A percentile compares a stretch with the other conserved stretches of the same genome.
Evolutionary conservation across 108 stramenopile species (phyloP).

Genomic region (Pseudonitzschia multistriata): DNA sequence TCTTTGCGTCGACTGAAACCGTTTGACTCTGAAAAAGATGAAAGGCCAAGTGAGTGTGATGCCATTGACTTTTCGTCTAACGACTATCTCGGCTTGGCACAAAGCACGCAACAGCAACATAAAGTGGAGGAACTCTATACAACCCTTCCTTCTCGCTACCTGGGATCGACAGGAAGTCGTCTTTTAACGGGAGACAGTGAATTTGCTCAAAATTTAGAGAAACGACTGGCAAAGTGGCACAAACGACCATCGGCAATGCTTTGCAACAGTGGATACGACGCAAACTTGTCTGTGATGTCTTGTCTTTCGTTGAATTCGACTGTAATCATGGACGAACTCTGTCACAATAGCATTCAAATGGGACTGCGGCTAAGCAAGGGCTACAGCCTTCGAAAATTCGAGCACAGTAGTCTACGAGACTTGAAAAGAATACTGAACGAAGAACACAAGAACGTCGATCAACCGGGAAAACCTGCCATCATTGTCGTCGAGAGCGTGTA

Average conservation of each 20-base stretch:
- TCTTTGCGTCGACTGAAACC: conserved; percentile 21
- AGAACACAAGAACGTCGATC: conserved; percentile 11
- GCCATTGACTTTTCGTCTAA: conserved; percentile 93
- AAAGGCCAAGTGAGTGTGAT: neutral
- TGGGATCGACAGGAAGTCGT: conserved; percentile 92
- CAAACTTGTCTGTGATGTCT: conserved; percentile 90
- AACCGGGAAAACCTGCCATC: conserved; percentile 35
- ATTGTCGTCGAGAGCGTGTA: conserved; percentile 95
- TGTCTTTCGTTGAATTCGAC: conserved; percentile 58
- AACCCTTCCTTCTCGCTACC: neutral
- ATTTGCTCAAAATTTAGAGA: conserved; percentile 74
- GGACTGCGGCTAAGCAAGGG: conserved; percentile 64
- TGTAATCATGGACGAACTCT: conserved; percentile 89
- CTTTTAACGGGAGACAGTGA: conserved; percentile 89
- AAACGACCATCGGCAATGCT: conserved; percentile 76
- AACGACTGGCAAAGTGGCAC: conserved; percentile 65
- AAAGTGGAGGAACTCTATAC: conserved; percentile 47
- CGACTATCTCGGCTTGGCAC: conserved; percentile 95
- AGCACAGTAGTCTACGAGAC: conserved; percentile 82
- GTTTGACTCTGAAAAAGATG: neutral
- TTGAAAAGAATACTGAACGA: conserved; percentile 52
- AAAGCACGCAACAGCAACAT: conserved; percentile 47
- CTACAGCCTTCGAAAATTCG: conserved; percentile 50
- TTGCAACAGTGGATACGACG: conserved; percentile 96
- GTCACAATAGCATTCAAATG: conserved; percentile 92